Conservation (phyloP, 768 basidiomycete species). For the Lactarius trivialis region DNA sequence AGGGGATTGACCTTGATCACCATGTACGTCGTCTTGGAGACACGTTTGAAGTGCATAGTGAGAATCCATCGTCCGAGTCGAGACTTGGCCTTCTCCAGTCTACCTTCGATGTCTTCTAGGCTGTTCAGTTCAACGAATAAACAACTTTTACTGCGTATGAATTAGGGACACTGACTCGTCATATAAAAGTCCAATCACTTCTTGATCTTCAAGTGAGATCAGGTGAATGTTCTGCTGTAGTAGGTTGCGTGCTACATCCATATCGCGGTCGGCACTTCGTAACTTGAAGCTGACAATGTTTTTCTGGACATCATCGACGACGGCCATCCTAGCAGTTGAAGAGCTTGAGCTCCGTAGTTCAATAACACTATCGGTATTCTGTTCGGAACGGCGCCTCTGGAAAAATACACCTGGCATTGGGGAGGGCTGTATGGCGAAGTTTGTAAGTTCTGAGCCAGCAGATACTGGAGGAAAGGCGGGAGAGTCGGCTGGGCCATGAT, state of each 20-base stretch:
- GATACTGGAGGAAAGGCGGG: not conserved
- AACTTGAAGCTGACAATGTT: not conserved
- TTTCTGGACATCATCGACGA: not conserved
- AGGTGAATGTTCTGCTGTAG: not conserved
- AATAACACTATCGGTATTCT: not conserved
- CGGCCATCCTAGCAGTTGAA: not conserved
- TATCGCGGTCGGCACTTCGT: not conserved
- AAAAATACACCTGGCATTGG: not conserved
- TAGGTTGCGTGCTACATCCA: not conserved
- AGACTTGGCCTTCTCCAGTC: not conserved
- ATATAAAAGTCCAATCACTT: not conserved
- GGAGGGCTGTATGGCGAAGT: not conserved
- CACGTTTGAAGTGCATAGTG: not conserved
- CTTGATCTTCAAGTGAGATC: not conserved
- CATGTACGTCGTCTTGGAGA: constrained; percentile 23
- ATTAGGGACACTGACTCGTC: not conserved
- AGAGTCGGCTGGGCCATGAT: not conserved
- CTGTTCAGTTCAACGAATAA: not conserved
- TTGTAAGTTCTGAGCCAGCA: not conserved
- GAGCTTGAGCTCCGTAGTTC: not conserved
- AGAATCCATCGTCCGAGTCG: not conserved
- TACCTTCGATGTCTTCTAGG: not conserved
- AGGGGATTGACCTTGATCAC: constrained; percentile 27
- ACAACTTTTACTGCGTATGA: not conserved
- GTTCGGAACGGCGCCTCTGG: not conserved